Conservation (phyloP, 148 eudicot species). For the Hydrangea macrophylla region DNA sequence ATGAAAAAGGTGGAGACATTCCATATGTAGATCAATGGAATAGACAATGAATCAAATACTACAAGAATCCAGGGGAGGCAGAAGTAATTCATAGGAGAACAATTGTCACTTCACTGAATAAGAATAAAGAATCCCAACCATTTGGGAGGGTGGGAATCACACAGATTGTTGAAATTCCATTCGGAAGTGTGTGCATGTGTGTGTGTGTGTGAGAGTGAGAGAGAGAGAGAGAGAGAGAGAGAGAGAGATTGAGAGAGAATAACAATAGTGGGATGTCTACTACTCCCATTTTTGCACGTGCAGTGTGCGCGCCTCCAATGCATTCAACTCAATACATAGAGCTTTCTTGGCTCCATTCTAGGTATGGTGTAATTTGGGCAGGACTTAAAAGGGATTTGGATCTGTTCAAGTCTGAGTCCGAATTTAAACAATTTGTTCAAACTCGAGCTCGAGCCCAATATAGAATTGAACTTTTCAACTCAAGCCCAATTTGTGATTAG, state of each 20-base stretch:
- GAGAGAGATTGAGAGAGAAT: too few relatives aligned
- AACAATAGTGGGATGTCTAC: constrained; percentile 18
- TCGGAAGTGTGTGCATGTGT: not conserved
- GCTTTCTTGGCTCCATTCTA: too few relatives aligned
- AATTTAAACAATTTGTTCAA: too few relatives aligned
- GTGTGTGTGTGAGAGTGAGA: not conserved
- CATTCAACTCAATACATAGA: too few relatives aligned
- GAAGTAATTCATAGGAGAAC: not conserved
- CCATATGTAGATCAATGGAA: not conserved
- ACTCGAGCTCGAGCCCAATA: too few relatives aligned
- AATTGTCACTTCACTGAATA: constrained; percentile 5
- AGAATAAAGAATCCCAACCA: constrained; percentile 17
- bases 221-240: too few relatives aligned
- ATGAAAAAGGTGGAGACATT: not conserved
- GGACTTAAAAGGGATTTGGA: too few relatives aligned
- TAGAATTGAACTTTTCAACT: too few relatives aligned
- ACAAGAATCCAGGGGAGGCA: not conserved
- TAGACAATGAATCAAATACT: not conserved
- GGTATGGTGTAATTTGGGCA: too few relatives aligned
- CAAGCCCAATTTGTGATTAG: too few relatives aligned
- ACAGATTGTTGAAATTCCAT: constrained; percentile 6
- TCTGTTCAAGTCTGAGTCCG: too few relatives aligned
- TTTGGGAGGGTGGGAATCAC: constrained; percentile 18
- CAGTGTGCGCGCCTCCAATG: not conserved
- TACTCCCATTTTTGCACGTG: constrained; percentile 10